phyloP scores from a whole-genome alignment of 208 protist species.

The Trypanosomatidae sp. region DNA sequence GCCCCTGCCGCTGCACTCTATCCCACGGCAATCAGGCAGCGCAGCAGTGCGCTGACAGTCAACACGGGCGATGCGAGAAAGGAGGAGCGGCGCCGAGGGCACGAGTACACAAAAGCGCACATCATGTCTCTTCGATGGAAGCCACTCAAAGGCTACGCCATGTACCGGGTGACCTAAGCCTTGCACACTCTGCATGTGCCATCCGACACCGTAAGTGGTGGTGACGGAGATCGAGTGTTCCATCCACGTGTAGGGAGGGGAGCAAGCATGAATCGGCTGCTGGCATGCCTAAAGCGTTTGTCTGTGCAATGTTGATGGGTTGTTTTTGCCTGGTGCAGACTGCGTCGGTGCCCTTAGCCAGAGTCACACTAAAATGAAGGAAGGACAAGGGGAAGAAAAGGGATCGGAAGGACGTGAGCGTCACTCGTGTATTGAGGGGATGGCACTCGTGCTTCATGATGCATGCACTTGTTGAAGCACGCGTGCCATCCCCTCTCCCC shows the following conservation, averaged over 20 bases:
- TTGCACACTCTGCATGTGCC: not conserved
- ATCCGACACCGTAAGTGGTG: not conserved
- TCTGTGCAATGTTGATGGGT: not conserved
- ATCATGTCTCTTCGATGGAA: slow-evolving; percentile 2
- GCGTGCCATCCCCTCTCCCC: not conserved
- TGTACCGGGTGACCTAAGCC: not conserved
- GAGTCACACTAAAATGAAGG: not conserved
- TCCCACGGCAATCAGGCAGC: not conserved
- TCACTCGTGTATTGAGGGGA: not conserved
- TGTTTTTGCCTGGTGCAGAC: not conserved
- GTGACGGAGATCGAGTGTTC: not conserved
- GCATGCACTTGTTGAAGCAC: not conserved
- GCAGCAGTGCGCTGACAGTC: not conserved
- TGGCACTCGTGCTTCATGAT: not conserved
- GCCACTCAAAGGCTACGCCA: not conserved
- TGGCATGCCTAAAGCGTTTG: not conserved
- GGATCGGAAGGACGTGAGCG: not conserved
- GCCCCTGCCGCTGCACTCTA: not conserved
- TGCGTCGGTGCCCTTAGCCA: not conserved
- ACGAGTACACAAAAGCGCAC: not conserved
- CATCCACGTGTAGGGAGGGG: not conserved
- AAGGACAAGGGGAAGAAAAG: not conserved
- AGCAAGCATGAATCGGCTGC: not conserved
- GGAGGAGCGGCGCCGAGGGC: too few species aligned
- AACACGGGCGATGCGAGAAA: not conserved